Conservation (phyloP, 2,329 filamentous ascomycete genomes). For the Scytalidium lignicola region DNA sequence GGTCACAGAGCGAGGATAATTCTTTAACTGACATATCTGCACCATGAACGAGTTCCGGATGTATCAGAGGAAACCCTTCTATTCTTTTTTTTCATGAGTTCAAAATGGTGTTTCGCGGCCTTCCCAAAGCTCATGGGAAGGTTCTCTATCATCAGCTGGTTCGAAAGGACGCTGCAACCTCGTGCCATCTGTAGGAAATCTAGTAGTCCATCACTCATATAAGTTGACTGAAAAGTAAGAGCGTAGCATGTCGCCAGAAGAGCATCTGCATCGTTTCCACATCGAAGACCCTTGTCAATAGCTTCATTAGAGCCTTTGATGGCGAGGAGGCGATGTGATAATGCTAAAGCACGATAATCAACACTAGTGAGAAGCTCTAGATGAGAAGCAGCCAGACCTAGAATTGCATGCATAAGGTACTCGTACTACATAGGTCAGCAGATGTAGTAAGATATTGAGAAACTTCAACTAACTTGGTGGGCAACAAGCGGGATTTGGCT, state of each 20-base stretch:
- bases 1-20: conserved; percentile 37
- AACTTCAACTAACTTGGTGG: conserved; percentile 48
- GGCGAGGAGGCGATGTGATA: conserved; percentile 61
- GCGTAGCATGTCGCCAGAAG: conserved; percentile 55
- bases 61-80: conserved; percentile 39
- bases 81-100: conserved; percentile 41
- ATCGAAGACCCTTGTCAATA: conserved; percentile 35
- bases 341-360: conserved; percentile 37
- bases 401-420: conserved; percentile 66
- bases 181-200: conserved; percentile 58
- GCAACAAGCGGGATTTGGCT: conserved; percentile 63
- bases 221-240: conserved; percentile 53
- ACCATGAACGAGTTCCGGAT: conserved; percentile 39
- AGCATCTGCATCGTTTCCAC: conserved; percentile 52
- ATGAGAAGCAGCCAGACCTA: conserved; percentile 63
- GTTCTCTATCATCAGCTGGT: conserved; percentile 47
- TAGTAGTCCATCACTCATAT: conserved; percentile 51
- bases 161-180: conserved; percentile 49
- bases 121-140: conserved; percentile 46
- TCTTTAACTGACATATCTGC: conserved; percentile 39
- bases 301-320: conserved; percentile 57
- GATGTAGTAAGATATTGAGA: background rate
- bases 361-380: conserved; percentile 44
- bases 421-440: conserved; percentile 42
- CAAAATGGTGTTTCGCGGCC: conserved; percentile 35